Evolutionary conservation across 257 asterid genomes (phyloP).

Genomic region (Solanum commersonii): DNA sequence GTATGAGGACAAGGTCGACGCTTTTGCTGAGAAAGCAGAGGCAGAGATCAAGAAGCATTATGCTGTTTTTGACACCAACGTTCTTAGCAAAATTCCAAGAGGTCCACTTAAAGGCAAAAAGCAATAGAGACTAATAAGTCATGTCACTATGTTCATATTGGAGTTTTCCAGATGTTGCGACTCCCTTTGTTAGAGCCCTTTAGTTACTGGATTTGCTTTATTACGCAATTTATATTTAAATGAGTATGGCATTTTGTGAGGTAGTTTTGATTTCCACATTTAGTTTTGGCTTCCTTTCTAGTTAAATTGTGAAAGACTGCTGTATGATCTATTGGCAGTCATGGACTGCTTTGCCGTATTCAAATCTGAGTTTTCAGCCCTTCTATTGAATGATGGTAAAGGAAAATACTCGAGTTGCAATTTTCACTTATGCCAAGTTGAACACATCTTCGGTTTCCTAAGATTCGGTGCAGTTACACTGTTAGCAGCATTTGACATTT

Average conservation of each 20-base stretch:
- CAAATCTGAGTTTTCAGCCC: neutral
- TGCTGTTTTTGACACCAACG: slow-evolving; percentile 49
- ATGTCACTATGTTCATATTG: slow-evolving; percentile 4
- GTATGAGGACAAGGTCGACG: slow-evolving; percentile 71
- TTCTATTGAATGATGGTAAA: neutral
- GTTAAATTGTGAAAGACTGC: neutral
- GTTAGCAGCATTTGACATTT: neutral
- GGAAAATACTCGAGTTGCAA: neutral
- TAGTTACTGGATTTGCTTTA: slow-evolving; percentile 16
- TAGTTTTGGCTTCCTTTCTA: slow-evolving; percentile 4
- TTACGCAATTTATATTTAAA: neutral
- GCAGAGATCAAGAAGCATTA: slow-evolving; percentile 72
- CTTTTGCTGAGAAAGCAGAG: slow-evolving; percentile 85
- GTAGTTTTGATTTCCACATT: slow-evolving; percentile 14
- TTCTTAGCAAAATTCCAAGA: slow-evolving; percentile 68
- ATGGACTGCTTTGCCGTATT: neutral
- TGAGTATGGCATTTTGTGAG: slow-evolving; percentile 6
- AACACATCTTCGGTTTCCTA: neutral
- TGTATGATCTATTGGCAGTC: neutral
- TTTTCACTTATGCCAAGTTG: neutral
- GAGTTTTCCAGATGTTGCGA: slow-evolving; percentile 10
- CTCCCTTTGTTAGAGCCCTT: slow-evolving; percentile 22
- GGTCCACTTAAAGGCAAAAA: slow-evolving; percentile 52
- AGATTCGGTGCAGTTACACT: neutral
- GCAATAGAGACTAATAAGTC: slow-evolving; percentile 19